phyloP scores from a whole-genome alignment of 2,329 filamentous ascomycete species.

The Paecilomyces niveus region DNA sequence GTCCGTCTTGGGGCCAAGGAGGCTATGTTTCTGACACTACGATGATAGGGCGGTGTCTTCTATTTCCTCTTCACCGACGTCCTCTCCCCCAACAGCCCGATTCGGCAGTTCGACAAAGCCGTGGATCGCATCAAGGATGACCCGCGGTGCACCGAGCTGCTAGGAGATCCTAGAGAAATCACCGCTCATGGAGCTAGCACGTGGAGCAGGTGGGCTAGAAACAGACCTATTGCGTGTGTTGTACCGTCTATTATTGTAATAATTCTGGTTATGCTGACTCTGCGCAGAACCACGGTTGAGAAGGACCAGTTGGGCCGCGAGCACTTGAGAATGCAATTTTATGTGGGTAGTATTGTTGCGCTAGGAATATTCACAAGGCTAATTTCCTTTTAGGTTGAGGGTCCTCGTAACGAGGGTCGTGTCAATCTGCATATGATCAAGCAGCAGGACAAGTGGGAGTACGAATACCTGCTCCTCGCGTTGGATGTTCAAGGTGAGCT shows the following conservation, averaged over 20 bases:
- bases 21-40: neutral
- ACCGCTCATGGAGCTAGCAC: conserved; percentile 75
- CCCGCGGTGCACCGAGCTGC: conserved; percentile 60
- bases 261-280: conserved; percentile 21
- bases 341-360: conserved; percentile 45
- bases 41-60: conserved; percentile 60
- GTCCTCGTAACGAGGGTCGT: conserved; percentile 64
- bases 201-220: conserved; percentile 70
- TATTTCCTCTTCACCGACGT: conserved; percentile 77
- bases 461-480: conserved; percentile 71
- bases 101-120: conserved; percentile 78
- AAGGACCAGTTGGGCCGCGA: conserved; percentile 70
- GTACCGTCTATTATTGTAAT: neutral
- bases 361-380: conserved; percentile 9
- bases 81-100: conserved; percentile 78
- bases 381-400: conserved; percentile 56
- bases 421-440: conserved; percentile 74
- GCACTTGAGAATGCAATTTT: conserved; percentile 78
- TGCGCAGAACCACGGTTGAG: conserved; percentile 53
- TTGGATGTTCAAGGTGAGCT: conserved; percentile 64
- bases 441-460: conserved; percentile 56
- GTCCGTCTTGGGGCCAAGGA: neutral
- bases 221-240: conserved; percentile 47
- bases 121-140: conserved; percentile 72
- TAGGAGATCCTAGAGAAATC: conserved; percentile 71